Percentiles rank a stretch among this genome's conserved stretches.
These are phyloP conservation scores for Solanum raphanifolium DNA, from an alignment of 257 asterid genomes.

Conservation along the genomic window DNA sequence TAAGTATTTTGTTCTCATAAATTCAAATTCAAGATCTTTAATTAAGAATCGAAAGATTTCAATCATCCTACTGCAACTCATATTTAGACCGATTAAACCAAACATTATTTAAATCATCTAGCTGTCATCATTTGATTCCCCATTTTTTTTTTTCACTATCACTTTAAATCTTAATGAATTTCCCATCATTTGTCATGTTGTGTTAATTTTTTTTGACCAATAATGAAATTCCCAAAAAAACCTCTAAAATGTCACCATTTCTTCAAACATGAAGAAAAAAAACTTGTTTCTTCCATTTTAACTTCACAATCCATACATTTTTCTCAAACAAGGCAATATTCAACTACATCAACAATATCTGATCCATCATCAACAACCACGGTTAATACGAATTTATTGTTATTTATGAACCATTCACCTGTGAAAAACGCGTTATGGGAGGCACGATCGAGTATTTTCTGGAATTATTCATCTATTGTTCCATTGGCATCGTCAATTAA, in stretches of 20 bases:
- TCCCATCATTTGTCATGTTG: neutral
- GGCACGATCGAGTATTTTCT: conserved; percentile 51
- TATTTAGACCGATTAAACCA: accelerated
- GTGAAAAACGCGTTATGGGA: conserved; percentile 89
- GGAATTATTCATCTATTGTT: conserved; percentile 17
- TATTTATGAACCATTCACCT: conserved; percentile 87
- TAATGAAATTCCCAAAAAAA: neutral
- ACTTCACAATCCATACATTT: neutral
- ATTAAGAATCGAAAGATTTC: accelerated
- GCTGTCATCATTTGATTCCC: neutral
- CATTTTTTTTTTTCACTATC: neutral
- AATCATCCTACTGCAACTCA: accelerated
- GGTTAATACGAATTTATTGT: conserved; percentile 43
- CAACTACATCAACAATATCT: conserved; percentile 19
- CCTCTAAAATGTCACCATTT: neutral
- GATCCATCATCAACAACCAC: conserved; percentile 9
- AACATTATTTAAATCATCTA: neutral
- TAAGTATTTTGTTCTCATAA: accelerated
- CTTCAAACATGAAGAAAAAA: neutral
- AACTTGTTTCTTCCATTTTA: neutral
- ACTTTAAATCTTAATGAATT: neutral
- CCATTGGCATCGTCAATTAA: conserved; percentile 17
- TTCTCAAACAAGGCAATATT: conserved; percentile 24
- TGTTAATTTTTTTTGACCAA: neutral
- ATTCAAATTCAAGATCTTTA: accelerated